Percentiles rank a stretch among this genome's conserved stretches.
phyloP scores from a whole-genome alignment of 2,329 filamentous ascomycete species.

The Diaporthe nobilis region DNA sequence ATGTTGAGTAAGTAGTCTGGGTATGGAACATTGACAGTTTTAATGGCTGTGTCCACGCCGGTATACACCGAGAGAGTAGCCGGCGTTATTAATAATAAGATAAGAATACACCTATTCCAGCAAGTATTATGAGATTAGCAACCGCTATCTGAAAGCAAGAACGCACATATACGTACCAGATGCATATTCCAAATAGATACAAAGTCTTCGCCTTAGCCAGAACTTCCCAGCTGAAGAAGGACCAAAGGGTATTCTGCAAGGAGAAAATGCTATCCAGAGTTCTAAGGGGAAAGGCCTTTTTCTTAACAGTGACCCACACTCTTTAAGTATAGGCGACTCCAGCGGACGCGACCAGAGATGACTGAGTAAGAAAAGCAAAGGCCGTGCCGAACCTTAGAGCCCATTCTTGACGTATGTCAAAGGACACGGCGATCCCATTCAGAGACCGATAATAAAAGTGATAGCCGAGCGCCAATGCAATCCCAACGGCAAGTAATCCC shows the following conservation, averaged over 20 bases:
- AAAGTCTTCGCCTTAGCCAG: background rate
- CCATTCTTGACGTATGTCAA: background rate
- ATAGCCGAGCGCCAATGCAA: background rate
- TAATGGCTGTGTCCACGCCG: background rate
- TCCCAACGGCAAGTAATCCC: background rate
- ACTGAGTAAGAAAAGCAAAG: constrained; percentile 1
- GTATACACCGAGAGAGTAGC: background rate
- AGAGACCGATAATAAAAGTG: constrained; percentile 8
- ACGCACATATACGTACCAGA: background rate
- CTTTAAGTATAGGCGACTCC: background rate
- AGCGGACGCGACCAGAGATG: constrained; percentile 5
- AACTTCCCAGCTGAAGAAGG: constrained; percentile 10
- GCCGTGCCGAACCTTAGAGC: background rate
- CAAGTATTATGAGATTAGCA: background rate
- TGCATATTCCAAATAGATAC: background rate
- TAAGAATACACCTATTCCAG: background rate
- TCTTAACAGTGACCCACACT: constrained; percentile 10
- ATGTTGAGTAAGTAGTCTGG: background rate
- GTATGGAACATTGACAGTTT: background rate
- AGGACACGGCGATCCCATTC: background rate
- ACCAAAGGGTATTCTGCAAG: background rate
- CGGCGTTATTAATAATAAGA: background rate
- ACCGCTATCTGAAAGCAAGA: background rate
- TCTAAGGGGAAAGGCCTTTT: background rate
- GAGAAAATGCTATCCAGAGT: constrained; percentile 1